These are phyloP conservation scores for Azolla pinnata DNA, from an alignment of 75 land plant species.

Conservation along the genomic window DNA sequence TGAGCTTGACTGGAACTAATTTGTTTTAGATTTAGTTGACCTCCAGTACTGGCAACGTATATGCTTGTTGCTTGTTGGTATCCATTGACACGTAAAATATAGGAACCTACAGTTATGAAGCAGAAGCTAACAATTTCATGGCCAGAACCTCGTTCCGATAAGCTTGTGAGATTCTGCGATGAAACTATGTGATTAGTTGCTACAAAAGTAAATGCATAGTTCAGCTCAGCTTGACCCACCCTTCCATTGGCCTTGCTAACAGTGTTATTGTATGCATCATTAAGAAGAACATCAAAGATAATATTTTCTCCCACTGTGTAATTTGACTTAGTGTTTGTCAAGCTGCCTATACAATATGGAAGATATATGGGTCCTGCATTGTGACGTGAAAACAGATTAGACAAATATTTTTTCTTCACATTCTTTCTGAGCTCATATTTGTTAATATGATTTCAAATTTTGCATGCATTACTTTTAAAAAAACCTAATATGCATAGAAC, in stretches of 20 bases:
- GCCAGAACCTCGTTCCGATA: background rate
- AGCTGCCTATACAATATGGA: background rate
- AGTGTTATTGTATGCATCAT: background rate
- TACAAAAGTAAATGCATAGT: background rate
- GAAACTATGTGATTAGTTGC: background rate
- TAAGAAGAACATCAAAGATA: background rate
- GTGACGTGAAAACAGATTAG: too few species aligned
- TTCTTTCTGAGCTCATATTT: too few species aligned
- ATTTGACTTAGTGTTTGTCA: background rate
- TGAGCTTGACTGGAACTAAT: background rate
- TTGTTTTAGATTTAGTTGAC: background rate
- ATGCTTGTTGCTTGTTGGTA: background rate
- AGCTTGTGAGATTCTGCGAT: background rate
- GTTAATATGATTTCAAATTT: too few species aligned
- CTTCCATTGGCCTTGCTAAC: conserved; percentile 2
- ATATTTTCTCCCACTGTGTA: background rate
- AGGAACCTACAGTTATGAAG: background rate
- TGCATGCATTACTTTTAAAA: too few species aligned
- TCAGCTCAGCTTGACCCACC: background rate
- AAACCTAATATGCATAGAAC: too few species aligned
- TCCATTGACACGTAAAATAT: background rate
- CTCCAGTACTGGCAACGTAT: background rate
- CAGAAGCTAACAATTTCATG: background rate
- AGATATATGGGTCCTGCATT: background rate
- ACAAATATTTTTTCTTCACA: too few species aligned